Evolutionary conservation across 2,329 filamentous ascomycete genomes (phyloP), one percentile per base, ranked within the genome.

Genomic region (Apiospora pterosperma): DNA sequence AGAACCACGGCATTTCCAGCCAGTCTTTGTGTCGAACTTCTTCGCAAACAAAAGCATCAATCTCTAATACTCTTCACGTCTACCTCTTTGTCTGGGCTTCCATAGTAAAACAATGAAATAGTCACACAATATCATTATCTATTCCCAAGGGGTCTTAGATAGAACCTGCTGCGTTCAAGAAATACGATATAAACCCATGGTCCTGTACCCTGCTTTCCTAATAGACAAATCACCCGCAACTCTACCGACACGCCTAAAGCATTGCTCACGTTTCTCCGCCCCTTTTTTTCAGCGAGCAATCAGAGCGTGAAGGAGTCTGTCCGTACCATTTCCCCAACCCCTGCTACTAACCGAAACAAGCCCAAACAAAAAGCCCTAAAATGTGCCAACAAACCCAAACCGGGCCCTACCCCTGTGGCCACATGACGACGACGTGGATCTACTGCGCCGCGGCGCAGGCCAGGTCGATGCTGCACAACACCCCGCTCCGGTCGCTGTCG

Each of bases 361-460:
- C 7, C 16, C 48, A 16, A 12, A 5, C 12, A 52, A 10, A 11
- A 7, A 1, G 5, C 23, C n/a, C 11, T 5, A 28, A 3, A n/a
- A 67, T 23, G 66, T 71, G 44, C 59, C 68, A 12, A 66, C 62
- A 21, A 7, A 67, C 38, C 42, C 64, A 39, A 62, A 64, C 4
- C 59, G 60, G 64, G 4, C 67, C 65, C 1, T 74, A 75, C 44
- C 73, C 72, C 0, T 75, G 72, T 63, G 70, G 68, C 1, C 73
- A 74, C 44, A 25, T 8, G 1, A 65, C 61, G 10, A 39, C 52
- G 5, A 64, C 62, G 4, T 69, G 64, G 66, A 63, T 65, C 11
- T 65, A 69, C 25, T 75, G 73, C 65, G 36, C 44, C 21, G n/a
- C 34, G 28, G 21, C n/a, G 66, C 66, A 44, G 66, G 67, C 0